These are phyloP conservation scores for Colletotrichum higginsianum DNA, from an alignment of 2,329 filamentous ascomycete genomes.

Conservation along the genomic window DNA sequence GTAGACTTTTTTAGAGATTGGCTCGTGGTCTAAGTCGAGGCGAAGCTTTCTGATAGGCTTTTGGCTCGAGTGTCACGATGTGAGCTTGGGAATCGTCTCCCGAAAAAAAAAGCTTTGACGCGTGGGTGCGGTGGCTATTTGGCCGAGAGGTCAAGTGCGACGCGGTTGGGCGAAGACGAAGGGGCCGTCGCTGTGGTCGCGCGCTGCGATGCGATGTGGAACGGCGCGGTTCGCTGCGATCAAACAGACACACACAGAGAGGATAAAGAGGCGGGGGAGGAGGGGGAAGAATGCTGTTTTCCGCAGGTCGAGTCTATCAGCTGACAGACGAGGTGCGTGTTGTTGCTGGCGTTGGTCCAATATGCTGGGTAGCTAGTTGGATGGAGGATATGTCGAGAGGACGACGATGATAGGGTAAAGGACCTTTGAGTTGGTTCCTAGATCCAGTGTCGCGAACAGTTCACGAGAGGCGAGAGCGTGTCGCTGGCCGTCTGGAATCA, in stretches of 20 bases:
- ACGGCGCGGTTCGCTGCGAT: slow-evolving; percentile 17
- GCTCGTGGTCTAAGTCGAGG: slow-evolving; percentile 36
- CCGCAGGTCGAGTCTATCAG: slow-evolving; percentile 66
- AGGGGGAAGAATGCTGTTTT: slow-evolving; percentile 48
- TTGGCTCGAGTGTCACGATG: slow-evolving; percentile 42
- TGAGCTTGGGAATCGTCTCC: slow-evolving; percentile 36
- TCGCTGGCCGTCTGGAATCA: slow-evolving; percentile 46
- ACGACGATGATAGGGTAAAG: slow-evolving; percentile 63
- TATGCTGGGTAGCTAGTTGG: slow-evolving; percentile 49
- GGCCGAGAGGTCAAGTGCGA: slow-evolving; percentile 39
- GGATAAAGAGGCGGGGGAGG: too few relatives aligned
- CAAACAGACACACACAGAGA: slow-evolving; percentile 17
- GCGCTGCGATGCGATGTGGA: slow-evolving; percentile 33
- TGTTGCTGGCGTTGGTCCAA: slow-evolving; percentile 8
- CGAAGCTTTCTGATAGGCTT: slow-evolving; percentile 43
- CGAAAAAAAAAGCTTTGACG: slow-evolving; percentile 37
- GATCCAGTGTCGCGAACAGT: slow-evolving; percentile 51
- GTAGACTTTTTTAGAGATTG: slow-evolving; percentile 17
- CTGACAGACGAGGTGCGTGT: slow-evolving; percentile 57
- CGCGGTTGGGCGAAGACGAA: slow-evolving; percentile 37
- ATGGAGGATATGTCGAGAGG: slow-evolving; percentile 46
- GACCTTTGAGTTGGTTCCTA: slow-evolving; percentile 51
- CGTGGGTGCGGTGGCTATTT: slow-evolving; percentile 23
- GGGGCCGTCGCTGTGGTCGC: slow-evolving; percentile 46
- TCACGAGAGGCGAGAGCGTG: slow-evolving; percentile 1